A percentile compares a stretch with the other conserved stretches of the same genome.
Conservation (phyloP, 306 rosid genomes). For the Sesbania bispinosa region DNA sequence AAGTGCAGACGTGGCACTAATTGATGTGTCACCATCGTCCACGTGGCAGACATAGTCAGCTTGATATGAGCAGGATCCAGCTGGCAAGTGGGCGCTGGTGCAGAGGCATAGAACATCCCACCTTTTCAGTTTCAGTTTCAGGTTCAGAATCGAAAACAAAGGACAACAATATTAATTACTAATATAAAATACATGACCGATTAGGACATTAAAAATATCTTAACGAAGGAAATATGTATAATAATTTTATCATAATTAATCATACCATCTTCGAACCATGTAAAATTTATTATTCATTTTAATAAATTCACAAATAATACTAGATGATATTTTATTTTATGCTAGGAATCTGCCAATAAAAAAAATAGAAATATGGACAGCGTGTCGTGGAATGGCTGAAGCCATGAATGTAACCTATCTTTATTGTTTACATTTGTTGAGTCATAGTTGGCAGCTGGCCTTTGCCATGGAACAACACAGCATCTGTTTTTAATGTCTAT, state of each 20-base stretch:
- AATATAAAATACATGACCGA: too few species aligned
- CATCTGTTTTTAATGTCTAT: background rate
- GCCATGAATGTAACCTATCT: slow-evolving; percentile 2
- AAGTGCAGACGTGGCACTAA: background rate
- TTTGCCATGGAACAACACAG: background rate
- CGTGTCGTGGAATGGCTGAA: background rate
- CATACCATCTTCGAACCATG: too few species aligned
- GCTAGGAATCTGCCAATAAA: too few species aligned
- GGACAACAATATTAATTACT: too few species aligned
- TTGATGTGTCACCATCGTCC: background rate
- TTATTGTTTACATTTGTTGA: background rate
- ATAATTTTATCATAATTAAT: too few species aligned
- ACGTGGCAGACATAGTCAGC: slow-evolving; percentile 31
- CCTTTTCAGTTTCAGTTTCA: too few species aligned
- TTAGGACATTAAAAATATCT: too few species aligned
- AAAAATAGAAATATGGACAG: background rate
- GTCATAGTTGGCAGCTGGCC: slow-evolving; percentile 20
- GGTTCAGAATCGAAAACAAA: too few species aligned
- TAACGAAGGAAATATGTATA: too few species aligned
- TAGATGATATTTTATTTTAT: too few species aligned
- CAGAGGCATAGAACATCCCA: background rate
- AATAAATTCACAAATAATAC: too few species aligned
- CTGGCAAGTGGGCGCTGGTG: slow-evolving; percentile 28
- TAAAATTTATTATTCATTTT: too few species aligned
- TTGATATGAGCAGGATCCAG: slow-evolving; percentile 20